Evolutionary conservation across 352 stramenopile genomes (phyloP).

Genomic region (Globisporangium sylvaticum): DNA sequence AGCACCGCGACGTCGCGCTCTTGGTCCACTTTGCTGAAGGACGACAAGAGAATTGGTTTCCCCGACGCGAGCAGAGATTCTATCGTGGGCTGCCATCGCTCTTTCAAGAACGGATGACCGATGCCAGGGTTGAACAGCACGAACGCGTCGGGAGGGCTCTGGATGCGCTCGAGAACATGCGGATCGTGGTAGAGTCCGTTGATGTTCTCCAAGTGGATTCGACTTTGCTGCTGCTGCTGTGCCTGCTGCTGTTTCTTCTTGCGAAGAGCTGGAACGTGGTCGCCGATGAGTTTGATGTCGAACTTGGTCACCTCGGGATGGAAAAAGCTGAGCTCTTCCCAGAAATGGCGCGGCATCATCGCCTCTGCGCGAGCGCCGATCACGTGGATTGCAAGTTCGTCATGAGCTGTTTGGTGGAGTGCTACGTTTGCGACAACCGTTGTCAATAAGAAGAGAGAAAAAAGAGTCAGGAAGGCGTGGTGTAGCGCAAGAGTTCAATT

Average conservation of each 20-base stretch:
- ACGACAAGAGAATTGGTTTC: conserved; percentile 54
- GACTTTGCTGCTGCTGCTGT: conserved; percentile 13
- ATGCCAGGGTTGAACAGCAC: conserved; percentile 75
- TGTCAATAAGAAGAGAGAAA: neutral
- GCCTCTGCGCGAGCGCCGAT: conserved; percentile 69
- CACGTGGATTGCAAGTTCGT: conserved; percentile 37
- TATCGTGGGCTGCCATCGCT: conserved; percentile 56
- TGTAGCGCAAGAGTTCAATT: too few relatives aligned
- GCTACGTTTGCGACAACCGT: neutral
- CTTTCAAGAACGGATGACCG: conserved; percentile 43
- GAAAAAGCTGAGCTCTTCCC: conserved; percentile 52
- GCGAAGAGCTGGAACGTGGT: conserved; percentile 50
- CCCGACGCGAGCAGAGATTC: conserved; percentile 33
- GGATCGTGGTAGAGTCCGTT: conserved; percentile 53
- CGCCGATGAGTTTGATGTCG: conserved; percentile 55
- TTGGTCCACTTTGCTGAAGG: conserved; percentile 61
- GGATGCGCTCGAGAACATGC: conserved; percentile 15
- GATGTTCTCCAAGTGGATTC: conserved; percentile 37
- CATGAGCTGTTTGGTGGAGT: neutral
- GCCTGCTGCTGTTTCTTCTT: conserved; percentile 14
- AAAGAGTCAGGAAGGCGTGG: neutral
- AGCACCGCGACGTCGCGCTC: conserved; percentile 50
- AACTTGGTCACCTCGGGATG: conserved; percentile 26
- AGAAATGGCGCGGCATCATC: conserved; percentile 68
- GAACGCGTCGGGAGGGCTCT: conserved; percentile 39